Evolutionary conservation across 495 filamentous ascomycete species (phyloP).

Genomic region (Aspergillus coremiiformis): DNA sequence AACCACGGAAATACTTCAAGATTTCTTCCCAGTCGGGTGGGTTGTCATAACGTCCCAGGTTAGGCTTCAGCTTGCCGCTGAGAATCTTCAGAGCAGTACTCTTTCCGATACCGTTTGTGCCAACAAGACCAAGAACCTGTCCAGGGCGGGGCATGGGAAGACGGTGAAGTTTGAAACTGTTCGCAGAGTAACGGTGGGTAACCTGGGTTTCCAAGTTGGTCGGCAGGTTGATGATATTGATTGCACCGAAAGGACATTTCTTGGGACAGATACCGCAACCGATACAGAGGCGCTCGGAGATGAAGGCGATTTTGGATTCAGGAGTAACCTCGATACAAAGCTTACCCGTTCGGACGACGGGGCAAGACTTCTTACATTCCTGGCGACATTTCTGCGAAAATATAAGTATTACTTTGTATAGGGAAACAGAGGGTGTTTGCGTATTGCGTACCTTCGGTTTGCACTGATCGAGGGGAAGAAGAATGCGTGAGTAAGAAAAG

Average conservation of each 20-base stretch:
- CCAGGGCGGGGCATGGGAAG: slow-evolving; percentile 92
- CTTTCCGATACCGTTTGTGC: slow-evolving; percentile 99
- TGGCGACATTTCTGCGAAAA: slow-evolving; percentile 75
- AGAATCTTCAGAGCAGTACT: slow-evolving; percentile 97
- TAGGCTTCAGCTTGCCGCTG: slow-evolving; percentile 96
- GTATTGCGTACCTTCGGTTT: slow-evolving; percentile 75
- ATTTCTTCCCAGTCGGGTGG: slow-evolving; percentile 99
- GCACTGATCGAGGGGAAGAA: slow-evolving; percentile 51
- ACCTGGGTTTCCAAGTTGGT: slow-evolving; percentile 97
- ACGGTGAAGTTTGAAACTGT: slow-evolving; percentile 98
- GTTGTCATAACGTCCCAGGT: slow-evolving; percentile 89
- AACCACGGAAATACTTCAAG: slow-evolving; percentile 93
- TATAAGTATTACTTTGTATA: slow-evolving; percentile 11
- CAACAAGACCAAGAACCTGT: slow-evolving; percentile 93
- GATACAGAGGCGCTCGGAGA: slow-evolving; percentile 89
- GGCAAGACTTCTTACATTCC: slow-evolving; percentile 98
- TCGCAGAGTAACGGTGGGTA: slow-evolving; percentile 96
- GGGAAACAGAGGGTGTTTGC: neutral
- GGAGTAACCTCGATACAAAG: slow-evolving; percentile 91
- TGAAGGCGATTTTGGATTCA: slow-evolving; percentile 93
- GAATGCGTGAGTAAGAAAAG: slow-evolving; percentile 28
- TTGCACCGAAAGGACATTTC: slow-evolving; percentile 98
- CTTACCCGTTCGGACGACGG: slow-evolving; percentile 95
- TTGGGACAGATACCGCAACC: slow-evolving; percentile 99
- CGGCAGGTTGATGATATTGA: slow-evolving; percentile 98